phyloP scores from a whole-genome alignment of 805 yeast genomes.

The Candida loeiensis region DNA sequence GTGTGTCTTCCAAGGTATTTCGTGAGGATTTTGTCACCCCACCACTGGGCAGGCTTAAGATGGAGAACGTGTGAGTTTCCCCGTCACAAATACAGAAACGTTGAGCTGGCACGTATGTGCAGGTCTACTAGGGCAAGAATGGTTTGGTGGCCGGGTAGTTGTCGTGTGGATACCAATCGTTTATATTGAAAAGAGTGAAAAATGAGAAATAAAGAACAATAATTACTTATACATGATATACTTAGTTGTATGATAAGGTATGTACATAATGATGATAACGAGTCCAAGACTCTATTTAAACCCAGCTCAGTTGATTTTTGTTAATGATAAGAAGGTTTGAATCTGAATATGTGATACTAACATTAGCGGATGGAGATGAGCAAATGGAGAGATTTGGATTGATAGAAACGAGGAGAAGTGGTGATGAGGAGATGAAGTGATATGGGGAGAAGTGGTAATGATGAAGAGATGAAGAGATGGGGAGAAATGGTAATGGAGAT shows the following conservation, averaged over 20 bases:
- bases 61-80: too few relatives aligned
- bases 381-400: not conserved
- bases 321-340: constrained; percentile 35
- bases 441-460: too few relatives aligned
- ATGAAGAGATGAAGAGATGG: too few relatives aligned
- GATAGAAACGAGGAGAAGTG: too few relatives aligned
- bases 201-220: not conserved
- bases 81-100: too few relatives aligned
- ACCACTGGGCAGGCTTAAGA: too few relatives aligned
- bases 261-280: constrained; percentile 33
- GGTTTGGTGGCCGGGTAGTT: not conserved
- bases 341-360: constrained; percentile 12
- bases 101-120: too few relatives aligned
- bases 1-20: too few relatives aligned
- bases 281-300: constrained; percentile 39
- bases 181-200: not conserved
- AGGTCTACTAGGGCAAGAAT: too few relatives aligned
- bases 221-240: not conserved
- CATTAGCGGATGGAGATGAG: constrained; percentile 1
- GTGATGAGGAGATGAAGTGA: too few relatives aligned
- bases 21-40: too few relatives aligned
- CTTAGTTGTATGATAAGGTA: constrained; percentile 5
- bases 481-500: too few relatives aligned
- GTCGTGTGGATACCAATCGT: not conserved
- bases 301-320: constrained; percentile 46